Evolutionary conservation across 176 grass and related monocot species (phyloP), one percentile per base, ranked within the genome.

Genomic region (Echinochloa phyllopogon): DNA sequence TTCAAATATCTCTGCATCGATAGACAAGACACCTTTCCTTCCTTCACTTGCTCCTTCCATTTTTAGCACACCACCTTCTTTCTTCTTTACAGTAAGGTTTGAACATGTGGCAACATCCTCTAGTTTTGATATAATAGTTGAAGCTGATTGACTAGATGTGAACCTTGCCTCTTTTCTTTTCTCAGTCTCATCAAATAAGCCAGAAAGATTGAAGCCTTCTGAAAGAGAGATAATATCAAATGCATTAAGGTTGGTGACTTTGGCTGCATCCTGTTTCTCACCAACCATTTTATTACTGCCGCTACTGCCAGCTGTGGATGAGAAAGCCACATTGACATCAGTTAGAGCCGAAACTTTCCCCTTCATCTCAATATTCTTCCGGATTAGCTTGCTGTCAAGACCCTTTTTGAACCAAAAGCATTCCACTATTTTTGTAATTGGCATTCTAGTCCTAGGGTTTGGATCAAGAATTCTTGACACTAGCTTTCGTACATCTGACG

Each of bases 171-270:
- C 83, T 71, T 77, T 89, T 68, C 17, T 85, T 23, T 82, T 78
- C 15, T 86, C 77, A 25, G 25, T 53, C 38, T 81, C 51, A 2
- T 70, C 83, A 70, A 89, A 89, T 57, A 86, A 65, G 6, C 77
- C 62, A 21, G 83, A 79, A 48, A 90, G 84, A 70, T 83, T 51
- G 6, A 90, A 86, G 37, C 88, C 88, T 83, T 81, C 56, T n/a
- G 88, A 86, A 40, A 83, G 88, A 40, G 83, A 82, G n/a, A 89
- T 89, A 56, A 89, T 86, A 55, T 89, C 83, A 56, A 89, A 89
- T 53, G 82, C 88, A 62, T 89, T 89, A 56, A 89, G 72, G 21
- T 76, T 81, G 11, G 77, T 89, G 24, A 89, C 43, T 43, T 85
- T 52, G 49, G 51, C n/a, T 38, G 53, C 42, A 62, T 82, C 77